Base-by-base conservation (phyloP, 2,329 filamentous ascomycete species). In the Venturia carpophila region DNA sequence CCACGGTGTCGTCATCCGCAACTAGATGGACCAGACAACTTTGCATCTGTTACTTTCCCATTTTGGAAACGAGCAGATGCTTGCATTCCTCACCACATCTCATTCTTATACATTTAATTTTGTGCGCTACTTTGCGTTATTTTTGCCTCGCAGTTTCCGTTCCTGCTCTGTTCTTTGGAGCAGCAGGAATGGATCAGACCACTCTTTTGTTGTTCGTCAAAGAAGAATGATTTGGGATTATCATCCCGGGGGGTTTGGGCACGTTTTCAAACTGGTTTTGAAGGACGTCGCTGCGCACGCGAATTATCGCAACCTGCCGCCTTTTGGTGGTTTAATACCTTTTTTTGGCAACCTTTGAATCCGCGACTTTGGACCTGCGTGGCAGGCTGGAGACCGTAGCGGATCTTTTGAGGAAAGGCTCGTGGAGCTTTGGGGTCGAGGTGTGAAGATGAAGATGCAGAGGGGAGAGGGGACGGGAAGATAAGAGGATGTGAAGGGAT, bases 1-100 rank as follows among this genome's bases (percentile, higher is more conserved):
- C 67, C 77, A 80, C 67, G 79, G 78, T 67, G 73, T 80, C 62
- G 72, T 80, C 70, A 75, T 80, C 69, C 64, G 64, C 55, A 39
- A 39, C 43, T 65, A 62, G 56, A 65, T 62, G 21, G 37, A 63
- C n/a, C 15, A 41, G 60, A 49, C 41, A 52, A 41, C 21, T n/a
- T 19, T 11, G 42, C 15, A n/a, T 45, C 42, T 45, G 42, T n/a
- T 6, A 30, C 21, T 10, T 24, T 27, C 47, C 47, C 47, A 4
- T 52, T 52, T 27, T 27, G 47, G 47, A 27, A 24, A 52, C 47
- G n/a, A 39, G 62, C 34, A 64, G 62, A 56, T 47, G 41, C 19
- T n/a, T 34, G 43, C 39, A 64, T 52, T 64, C n/a, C 41, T 47
- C 24, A 30, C 27, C 21, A 27, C 27, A 55, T 60, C n/a, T 11